Evolutionary conservation across 331 rosid species (phyloP), one percentile per base, ranked within the genome.

Genomic region (Quercus phellos): DNA sequence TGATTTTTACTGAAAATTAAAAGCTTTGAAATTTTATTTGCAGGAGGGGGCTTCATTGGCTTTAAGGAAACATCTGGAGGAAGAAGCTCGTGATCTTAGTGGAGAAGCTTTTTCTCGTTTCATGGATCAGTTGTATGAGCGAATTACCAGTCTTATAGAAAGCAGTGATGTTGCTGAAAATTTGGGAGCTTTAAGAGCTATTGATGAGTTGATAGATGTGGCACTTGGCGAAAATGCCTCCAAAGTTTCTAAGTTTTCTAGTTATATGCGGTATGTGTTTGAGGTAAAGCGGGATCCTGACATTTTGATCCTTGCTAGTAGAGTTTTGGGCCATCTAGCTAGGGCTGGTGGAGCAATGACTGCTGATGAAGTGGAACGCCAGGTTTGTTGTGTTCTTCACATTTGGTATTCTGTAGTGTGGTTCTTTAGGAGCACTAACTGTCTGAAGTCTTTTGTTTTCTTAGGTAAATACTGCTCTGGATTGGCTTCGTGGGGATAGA

Each of bases 261-360:
- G 79, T 76, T 94, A 92, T 72, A 92, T 94, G 87, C 80, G 99
- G 50, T 86, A 74, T 77, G 99, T 90, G 55, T 94, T 94, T 72
- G 99, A 94, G 55, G 76, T 79, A 42, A 94, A 94, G 79, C 97
- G 96, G 73, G 97, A 94, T 85, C 92, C 98, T 29, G 99, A 92
- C 51, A 90, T 91, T 74, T 82, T 94, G 83, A 96, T 89, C 80
- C 90, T 91, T 46, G 99, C 98, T 38, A 92, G 99, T 79, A 90
- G 88, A 81, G 99, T 94, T 83, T 87, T 94, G 60, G 99, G 99
- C 74, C 99, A 94, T 77, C 89, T 94, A 13, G 99, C 94, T 46
- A 86, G 97, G 85, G 98, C 99, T 5, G 99, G 99, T 6, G 99
- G 99, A 55, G 94, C 99, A 66, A 94, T 92, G 98, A 94, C 99